Evolutionary conservation across 768 basidiomycete species (phyloP), one percentile per base, ranked within the genome.

Genomic region (Termitomyces eurrhizus): DNA sequence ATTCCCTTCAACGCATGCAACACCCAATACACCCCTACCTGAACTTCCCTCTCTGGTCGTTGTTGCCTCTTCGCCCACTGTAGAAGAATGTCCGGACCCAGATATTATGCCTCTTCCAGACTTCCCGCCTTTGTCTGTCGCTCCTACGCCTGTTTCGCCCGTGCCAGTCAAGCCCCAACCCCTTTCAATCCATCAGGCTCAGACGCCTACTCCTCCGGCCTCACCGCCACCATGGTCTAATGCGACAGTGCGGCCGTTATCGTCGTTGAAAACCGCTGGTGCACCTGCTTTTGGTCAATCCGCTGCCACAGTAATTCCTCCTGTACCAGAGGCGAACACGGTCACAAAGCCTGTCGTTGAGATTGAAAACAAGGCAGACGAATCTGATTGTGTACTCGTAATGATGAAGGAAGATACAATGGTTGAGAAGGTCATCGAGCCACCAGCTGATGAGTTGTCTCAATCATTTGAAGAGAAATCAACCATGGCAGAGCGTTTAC

Each of bases 131-230:
- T 42, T 14, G n/a, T 26, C 24, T 11, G 49, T 63, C 33, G 26
- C 56, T 21, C 45, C 44, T 44, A 53, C 64, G 64, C 64, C 66
- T 36, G 60, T 58, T 52, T 61, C 63, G 14, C 61, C 67, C 35
- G 59, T 64, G 51, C 48, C 63, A 50, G n/a, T 57, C 52, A 58
- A 62, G 36, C 11, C 35, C 7, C 37, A 24, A 4, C 21, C 61
- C 7, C 57, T 50, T 39, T 24, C 51, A 11, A 29, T 51, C 8
- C 45, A 59, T 24, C 58, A 44, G 14, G 55, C 59, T 14, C 79
- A 80, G 58, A 78, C 70, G 13, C 79, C 78, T 8, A 80, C 79
- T 4, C 79, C 79, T 1, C 79, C 79, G 1, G 78, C 76, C 6
- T 80, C 79, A 9, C 79, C 79, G 1, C 77, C 64, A 39, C 58